phyloP scores from a whole-genome alignment of 352 stramenopile species.

The Globisporangium takayamanum region DNA sequence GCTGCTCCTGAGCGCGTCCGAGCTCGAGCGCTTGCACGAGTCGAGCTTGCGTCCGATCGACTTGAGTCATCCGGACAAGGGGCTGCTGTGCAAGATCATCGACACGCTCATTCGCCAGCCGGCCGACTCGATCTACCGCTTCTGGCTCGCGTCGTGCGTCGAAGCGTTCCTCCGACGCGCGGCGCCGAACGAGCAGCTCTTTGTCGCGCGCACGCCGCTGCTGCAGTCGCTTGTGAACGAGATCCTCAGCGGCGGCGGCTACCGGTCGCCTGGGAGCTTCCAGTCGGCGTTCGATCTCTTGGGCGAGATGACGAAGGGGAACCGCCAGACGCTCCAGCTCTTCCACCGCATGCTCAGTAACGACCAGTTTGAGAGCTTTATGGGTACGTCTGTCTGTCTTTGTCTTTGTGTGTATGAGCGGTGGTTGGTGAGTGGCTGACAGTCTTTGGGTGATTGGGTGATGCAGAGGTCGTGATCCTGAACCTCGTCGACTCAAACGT shows the following conservation, averaged over 20 bases:
- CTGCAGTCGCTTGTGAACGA: constrained; percentile 85
- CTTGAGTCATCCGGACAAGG: constrained; percentile 65
- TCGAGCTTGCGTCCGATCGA: constrained; percentile 41
- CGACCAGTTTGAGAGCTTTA: constrained; percentile 86
- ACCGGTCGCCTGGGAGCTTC: constrained; percentile 88
- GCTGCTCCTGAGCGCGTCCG: constrained; percentile 66
- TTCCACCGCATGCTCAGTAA: constrained; percentile 86
- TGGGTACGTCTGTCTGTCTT: constrained; percentile 48
- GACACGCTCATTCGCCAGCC: constrained; percentile 86
- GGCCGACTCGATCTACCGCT: constrained; percentile 92
- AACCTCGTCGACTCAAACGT: constrained; percentile 97
- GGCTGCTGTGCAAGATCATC: constrained; percentile 90
- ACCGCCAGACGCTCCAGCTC: constrained; percentile 84
- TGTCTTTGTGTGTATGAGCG: neutral
- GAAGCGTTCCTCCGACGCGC: constrained; percentile 92
- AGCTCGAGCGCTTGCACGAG: constrained; percentile 49
- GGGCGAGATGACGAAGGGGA: constrained; percentile 94
- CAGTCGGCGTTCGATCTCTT: constrained; percentile 96
- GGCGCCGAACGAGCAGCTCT: constrained; percentile 83
- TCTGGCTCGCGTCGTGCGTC: constrained; percentile 95
- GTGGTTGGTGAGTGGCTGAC: neutral
- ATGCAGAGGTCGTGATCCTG: constrained; percentile 83
- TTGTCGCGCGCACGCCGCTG: constrained; percentile 85
- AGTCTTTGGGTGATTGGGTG: constrained; percentile 4
- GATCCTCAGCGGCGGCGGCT: constrained; percentile 72